Evolutionary conservation across 2,329 filamentous ascomycete genomes (phyloP).

Genomic region (Cercospora sp.): DNA sequence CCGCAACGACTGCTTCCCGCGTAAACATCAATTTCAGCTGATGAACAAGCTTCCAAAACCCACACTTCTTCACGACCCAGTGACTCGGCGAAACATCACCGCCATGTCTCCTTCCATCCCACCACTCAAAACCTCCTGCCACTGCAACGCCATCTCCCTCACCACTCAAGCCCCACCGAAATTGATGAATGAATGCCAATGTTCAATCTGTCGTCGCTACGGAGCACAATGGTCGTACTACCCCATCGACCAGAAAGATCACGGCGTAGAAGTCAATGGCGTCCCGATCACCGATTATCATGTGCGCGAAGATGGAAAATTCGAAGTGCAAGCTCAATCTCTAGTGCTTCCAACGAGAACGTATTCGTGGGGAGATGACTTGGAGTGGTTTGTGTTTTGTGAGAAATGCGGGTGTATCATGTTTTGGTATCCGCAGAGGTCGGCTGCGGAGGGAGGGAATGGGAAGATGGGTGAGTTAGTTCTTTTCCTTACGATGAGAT

Average conservation of each 20-base stretch:
- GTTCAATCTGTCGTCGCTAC: conserved; percentile 36
- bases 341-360: neutral
- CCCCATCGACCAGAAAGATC: neutral
- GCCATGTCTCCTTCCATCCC: neutral
- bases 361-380: neutral
- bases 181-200: conserved; percentile 33
- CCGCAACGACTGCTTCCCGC: neutral
- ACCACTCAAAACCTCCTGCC: conserved; percentile 23
- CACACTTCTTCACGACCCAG: neutral
- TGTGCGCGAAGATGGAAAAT: neutral
- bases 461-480: conserved; percentile 7
- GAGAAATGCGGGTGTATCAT: conserved; percentile 13
- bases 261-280: neutral
- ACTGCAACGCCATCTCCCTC: conserved; percentile 33
- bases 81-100: neutral
- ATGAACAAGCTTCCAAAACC: neutral
- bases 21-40: neutral
- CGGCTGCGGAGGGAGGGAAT: neutral
- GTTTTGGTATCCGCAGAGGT: conserved; percentile 2
- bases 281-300: neutral
- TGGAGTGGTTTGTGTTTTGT: conserved; percentile 4
- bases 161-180: conserved; percentile 26
- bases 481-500: too few relatives aligned
- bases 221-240: conserved; percentile 36
- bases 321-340: neutral